These are phyloP conservation scores for Suillus variegatus DNA, from an alignment of 768 basidiomycete species.

Conservation along the genomic window DNA sequence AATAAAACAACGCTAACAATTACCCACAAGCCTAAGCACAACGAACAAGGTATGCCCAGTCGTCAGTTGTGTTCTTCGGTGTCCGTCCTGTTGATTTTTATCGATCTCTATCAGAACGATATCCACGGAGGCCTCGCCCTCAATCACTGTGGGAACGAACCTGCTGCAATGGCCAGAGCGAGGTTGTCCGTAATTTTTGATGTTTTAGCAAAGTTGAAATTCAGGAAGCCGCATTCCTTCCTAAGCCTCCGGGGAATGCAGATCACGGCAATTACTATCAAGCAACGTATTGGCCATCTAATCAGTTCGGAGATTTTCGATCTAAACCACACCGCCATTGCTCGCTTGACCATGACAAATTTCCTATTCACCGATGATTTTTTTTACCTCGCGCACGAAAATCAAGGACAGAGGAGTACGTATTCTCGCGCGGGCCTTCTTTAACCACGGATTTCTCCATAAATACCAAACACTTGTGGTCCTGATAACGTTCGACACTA, in stretches of 20 bases:
- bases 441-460: too few species aligned
- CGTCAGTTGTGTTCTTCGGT: not conserved
- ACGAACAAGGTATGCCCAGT: not conserved
- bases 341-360: not conserved
- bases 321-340: not conserved
- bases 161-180: not conserved
- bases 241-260: not conserved
- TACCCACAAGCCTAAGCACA: not conserved
- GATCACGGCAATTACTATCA: not conserved
- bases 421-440: not conserved
- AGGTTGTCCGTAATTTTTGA: not conserved
- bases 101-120: not conserved
- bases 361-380: not conserved
- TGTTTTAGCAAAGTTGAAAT: not conserved
- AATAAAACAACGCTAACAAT: not conserved
- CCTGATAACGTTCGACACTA: too few species aligned
- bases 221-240: not conserved
- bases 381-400: not conserved
- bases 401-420: not conserved
- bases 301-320: not conserved
- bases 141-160: not conserved
- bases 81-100: not conserved
- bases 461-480: too few species aligned
- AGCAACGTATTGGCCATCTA: not conserved
- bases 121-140: not conserved